Conservation (phyloP, 2,329 filamentous ascomycete genomes). For the Colletotrichum sp. region DNA sequence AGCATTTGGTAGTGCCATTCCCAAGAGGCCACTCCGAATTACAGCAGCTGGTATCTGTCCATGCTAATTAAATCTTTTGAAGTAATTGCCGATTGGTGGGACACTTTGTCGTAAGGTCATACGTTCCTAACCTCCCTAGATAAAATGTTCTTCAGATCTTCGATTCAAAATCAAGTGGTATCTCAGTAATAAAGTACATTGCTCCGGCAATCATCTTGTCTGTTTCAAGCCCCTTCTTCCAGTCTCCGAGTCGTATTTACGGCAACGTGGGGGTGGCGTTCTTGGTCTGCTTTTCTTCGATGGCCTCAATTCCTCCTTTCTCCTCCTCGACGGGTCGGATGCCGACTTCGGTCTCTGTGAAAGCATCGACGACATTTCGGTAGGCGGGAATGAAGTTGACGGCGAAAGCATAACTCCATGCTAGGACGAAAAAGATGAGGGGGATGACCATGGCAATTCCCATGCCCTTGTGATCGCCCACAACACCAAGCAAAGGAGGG, state of each 20-base stretch:
- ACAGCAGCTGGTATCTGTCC: background rate
- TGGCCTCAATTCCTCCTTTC: conserved; percentile 8
- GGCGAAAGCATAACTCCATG: conserved; percentile 60
- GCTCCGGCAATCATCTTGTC: background rate
- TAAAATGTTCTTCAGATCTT: background rate
- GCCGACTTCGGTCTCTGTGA: conserved; percentile 51
- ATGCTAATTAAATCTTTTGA: background rate
- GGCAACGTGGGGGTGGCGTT: background rate
- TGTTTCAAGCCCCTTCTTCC: too few species aligned
- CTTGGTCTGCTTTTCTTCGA: conserved; percentile 7
- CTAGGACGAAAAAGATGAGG: conserved; percentile 60
- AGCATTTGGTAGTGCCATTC: background rate
- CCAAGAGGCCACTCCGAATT: background rate
- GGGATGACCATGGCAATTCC: conserved; percentile 72
- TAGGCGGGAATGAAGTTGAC: conserved; percentile 74
- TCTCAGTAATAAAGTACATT: background rate
- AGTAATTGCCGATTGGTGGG: background rate
- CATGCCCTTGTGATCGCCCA: conserved; percentile 54
- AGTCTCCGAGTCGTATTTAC: background rate
- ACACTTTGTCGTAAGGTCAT: background rate
- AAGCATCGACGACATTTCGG: conserved; percentile 65
- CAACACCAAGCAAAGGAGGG: conserved; percentile 73
- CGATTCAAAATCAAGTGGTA: background rate
- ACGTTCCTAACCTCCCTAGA: background rate
- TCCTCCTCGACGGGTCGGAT: conserved; percentile 28